Conservation (phyloP, 805 yeast species). For the Saturnispora dispora region DNA sequence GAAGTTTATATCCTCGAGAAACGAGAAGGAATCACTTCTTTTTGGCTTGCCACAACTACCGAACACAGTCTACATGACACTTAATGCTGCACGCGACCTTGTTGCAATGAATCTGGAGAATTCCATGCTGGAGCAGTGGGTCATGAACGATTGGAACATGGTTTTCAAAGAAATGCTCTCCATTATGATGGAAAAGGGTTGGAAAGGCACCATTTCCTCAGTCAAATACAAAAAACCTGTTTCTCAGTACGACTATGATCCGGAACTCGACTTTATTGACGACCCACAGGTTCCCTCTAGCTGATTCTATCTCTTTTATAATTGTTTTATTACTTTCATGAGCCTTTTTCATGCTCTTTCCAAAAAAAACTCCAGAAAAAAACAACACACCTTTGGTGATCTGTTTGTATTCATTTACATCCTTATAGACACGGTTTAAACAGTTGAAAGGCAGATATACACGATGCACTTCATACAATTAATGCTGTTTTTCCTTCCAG, state of each 20-base stretch:
- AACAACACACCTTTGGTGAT: neutral
- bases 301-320: neutral
- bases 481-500: neutral
- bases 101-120: conserved; percentile 26
- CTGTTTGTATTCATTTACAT: neutral
- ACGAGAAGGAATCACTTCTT: conserved; percentile 44
- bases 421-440: neutral
- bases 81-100: conserved; percentile 24
- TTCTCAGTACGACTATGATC: conserved; percentile 21
- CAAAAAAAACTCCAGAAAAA: neutral
- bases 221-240: conserved; percentile 19
- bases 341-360: neutral
- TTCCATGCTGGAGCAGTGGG: conserved; percentile 27
- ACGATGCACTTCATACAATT: neutral
- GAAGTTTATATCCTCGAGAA: conserved; percentile 49
- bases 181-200: conserved; percentile 27
- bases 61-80: conserved; percentile 46
- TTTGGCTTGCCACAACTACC: conserved; percentile 74
- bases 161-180: conserved; percentile 30
- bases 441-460: neutral
- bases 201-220: conserved; percentile 27
- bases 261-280: conserved; percentile 25
- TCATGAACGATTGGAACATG: conserved; percentile 26
- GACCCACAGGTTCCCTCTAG: neutral
- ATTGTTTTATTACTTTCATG: neutral